Evolutionary conservation across 1,139 yeast genomes (phyloP).

Genomic region (Lodderomyces oxycetoniae): DNA sequence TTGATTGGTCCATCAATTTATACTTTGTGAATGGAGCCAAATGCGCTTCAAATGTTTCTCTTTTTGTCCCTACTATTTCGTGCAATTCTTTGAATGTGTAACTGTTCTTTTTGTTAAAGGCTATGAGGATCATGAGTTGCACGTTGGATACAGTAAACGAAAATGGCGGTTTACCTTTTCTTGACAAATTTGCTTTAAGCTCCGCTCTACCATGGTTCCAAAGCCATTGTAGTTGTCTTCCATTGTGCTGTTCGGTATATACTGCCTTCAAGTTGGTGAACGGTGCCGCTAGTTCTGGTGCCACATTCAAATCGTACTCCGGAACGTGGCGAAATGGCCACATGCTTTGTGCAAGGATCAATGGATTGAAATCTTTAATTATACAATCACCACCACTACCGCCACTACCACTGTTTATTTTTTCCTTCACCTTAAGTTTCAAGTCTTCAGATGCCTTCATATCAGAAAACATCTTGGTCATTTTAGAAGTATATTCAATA

Average conservation of each 20-base stretch:
- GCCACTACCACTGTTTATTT: constrained; percentile 21
- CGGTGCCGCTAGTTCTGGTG: constrained; percentile 56
- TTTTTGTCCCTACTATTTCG: constrained; percentile 64
- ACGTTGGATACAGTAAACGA: constrained; percentile 75
- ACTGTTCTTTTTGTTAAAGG: constrained; percentile 63
- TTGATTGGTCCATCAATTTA: constrained; percentile 62
- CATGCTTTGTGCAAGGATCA: constrained; percentile 79
- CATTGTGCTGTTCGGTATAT: constrained; percentile 74
- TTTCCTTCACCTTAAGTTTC: constrained; percentile 59
- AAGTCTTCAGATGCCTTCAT: constrained; percentile 82
- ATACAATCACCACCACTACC: constrained; percentile 10
- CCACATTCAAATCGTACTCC: constrained; percentile 40
- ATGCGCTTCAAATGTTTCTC: constrained; percentile 66
- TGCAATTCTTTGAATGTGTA: constrained; percentile 59
- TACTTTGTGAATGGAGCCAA: constrained; percentile 76
- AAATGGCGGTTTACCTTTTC: constrained; percentile 80
- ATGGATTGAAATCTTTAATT: constrained; percentile 66
- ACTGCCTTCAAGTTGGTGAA: constrained; percentile 64
- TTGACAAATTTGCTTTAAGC: constrained; percentile 78
- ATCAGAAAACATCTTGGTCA: constrained; percentile 95
- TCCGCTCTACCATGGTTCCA: constrained; percentile 97
- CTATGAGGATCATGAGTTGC: constrained; percentile 80
- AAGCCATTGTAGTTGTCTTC: constrained; percentile 89
- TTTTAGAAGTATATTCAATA: constrained; percentile 86
- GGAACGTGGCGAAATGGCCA: constrained; percentile 68